Evolutionary conservation across 2,329 filamentous ascomycete genomes (phyloP).

Genomic region (Fusarium austroafricanum): DNA sequence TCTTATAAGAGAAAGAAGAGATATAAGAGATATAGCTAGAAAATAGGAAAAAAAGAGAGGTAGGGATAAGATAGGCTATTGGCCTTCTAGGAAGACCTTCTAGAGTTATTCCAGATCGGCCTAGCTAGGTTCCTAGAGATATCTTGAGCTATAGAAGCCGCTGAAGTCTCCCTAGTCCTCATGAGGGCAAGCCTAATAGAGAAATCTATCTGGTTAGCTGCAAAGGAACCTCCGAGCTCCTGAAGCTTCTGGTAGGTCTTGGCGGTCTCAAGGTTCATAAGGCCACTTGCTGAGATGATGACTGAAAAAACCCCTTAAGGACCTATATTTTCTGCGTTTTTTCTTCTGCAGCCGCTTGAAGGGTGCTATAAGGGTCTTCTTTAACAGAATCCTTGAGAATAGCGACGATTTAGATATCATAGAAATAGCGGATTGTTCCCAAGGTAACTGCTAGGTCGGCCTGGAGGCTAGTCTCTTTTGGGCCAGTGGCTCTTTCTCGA

Average conservation of each 20-base stretch:
- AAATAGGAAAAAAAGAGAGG: neutral
- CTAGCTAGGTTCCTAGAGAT: neutral
- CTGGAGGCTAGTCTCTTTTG: no score
- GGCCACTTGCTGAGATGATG: neutral
- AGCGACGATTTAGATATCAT: neutral
- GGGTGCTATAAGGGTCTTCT: neutral
- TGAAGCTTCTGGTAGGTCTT: slow-evolving; percentile 6
- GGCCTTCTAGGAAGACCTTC: neutral
- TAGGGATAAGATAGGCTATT: neutral
- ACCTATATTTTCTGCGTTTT: no score
- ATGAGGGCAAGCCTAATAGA: neutral
- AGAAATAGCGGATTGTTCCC: neutral
- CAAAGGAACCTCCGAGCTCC: neutral
- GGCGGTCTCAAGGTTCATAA: slow-evolving; percentile 3
- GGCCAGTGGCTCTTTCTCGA: no score
- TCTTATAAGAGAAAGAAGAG: neutral
- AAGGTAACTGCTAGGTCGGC: no score
- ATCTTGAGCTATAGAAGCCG: neutral
- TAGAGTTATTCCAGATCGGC: neutral
- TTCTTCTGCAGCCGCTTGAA: neutral
- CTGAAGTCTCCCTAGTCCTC: neutral
- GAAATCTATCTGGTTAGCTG: neutral
- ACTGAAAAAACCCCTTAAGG: no score
- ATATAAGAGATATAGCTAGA: neutral
- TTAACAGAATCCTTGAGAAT: neutral